These are phyloP conservation scores for Gonapodya prolifera DNA, from an alignment of 192 early-diverging fungal species.

Conservation along the genomic window DNA sequence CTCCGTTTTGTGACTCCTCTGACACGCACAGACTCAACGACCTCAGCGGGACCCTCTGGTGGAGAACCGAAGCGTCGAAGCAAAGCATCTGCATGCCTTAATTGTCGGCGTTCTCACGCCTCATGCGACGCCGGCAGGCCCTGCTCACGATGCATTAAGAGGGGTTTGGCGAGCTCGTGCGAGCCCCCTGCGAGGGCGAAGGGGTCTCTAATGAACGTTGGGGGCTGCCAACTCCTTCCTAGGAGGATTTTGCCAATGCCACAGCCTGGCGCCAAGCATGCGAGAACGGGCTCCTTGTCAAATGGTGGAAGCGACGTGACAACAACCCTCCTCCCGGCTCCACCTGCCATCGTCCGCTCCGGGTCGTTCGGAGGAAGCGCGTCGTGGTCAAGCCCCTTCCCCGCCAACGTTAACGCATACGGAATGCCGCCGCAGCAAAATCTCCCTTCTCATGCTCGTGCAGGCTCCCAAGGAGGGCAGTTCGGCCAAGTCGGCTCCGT, in stretches of 20 bases:
- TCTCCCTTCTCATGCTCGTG: background rate
- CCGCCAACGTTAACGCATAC: too few species aligned
- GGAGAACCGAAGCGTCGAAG: background rate
- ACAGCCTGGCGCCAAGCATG: background rate
- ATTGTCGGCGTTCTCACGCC: slow-evolving; percentile 14
- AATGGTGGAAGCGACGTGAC: background rate
- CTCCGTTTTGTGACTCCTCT: background rate
- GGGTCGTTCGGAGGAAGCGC: background rate
- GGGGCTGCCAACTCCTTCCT: background rate
- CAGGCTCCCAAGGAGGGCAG: background rate
- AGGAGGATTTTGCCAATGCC: background rate
- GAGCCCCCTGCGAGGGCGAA: background rate
- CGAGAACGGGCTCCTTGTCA: background rate
- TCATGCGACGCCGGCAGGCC: slow-evolving; percentile 14
- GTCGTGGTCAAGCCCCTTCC: too few species aligned
- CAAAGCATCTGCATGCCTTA: slow-evolving; percentile 7
- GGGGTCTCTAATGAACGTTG: background rate
- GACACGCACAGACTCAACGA: background rate
- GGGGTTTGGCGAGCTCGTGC: slow-evolving; percentile 2
- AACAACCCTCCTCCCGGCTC: background rate
- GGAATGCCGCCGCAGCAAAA: too few species aligned
- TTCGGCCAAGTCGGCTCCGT: background rate
- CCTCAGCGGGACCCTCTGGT: background rate
- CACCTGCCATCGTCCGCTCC: background rate
- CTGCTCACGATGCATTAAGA: slow-evolving; percentile 12